A percentile compares a stretch with the other conserved stretches of the same genome.
phyloP scores from a whole-genome alignment of 2,329 filamentous ascomycete species.

The Leptographium radiaticola region DNA sequence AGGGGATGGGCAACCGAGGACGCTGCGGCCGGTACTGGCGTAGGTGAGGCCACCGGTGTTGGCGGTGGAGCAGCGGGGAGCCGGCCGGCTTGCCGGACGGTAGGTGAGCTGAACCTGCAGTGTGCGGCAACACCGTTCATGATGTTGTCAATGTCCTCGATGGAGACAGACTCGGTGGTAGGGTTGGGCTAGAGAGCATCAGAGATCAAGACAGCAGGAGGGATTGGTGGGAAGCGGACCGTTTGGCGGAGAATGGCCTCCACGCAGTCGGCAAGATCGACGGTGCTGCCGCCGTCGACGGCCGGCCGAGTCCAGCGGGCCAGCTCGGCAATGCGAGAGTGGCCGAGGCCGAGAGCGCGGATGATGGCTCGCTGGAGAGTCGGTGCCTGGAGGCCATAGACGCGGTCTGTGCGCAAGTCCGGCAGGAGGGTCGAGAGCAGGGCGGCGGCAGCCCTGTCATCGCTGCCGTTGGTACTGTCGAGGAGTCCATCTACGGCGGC shows the following conservation, averaged over 20 bases:
- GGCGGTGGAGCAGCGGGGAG: background rate
- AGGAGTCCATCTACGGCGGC: constrained; percentile 1
- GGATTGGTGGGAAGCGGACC: constrained; percentile 23
- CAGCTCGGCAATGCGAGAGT: constrained; percentile 47
- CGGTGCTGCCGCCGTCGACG: constrained; percentile 51
- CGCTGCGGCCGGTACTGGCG: background rate
- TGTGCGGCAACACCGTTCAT: constrained; percentile 55
- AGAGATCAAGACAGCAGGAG: constrained; percentile 12
- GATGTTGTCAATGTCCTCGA: constrained; percentile 59
- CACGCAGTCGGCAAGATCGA: constrained; percentile 61
- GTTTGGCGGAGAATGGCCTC: constrained; percentile 50
- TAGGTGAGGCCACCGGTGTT: background rate
- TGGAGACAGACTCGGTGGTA: constrained; percentile 33
- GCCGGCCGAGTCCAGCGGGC: constrained; percentile 46
- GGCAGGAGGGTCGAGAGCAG: constrained; percentile 67
- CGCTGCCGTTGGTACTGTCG: background rate
- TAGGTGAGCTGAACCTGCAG: constrained; percentile 57
- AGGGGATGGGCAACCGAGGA: background rate
- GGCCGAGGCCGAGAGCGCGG: constrained; percentile 51
- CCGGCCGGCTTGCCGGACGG: constrained; percentile 29
- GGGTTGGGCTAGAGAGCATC: constrained; percentile 26
- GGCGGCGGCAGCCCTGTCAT: constrained; percentile 21
- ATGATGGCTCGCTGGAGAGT: constrained; percentile 55
- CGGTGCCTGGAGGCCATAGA: constrained; percentile 55
- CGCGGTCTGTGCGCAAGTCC: constrained; percentile 61